phyloP scores from a whole-genome alignment of 495 filamentous ascomycete species.

The Cercophora samala region DNA sequence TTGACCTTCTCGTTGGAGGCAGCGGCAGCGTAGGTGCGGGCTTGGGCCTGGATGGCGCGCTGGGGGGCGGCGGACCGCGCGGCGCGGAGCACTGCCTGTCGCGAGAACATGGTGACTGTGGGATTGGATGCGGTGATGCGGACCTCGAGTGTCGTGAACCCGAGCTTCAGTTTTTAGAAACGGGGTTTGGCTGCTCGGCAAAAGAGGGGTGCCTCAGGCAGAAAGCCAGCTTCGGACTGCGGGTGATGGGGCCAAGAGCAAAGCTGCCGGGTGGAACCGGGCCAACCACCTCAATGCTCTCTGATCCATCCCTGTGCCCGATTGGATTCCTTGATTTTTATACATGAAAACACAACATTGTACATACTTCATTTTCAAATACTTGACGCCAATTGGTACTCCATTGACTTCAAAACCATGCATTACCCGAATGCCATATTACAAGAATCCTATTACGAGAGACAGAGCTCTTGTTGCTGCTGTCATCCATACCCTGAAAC shows the following conservation, averaged over 20 bases:
- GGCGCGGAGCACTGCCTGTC: slow-evolving; percentile 58
- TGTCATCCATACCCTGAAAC: slow-evolving; percentile 18
- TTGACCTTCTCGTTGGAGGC: slow-evolving; percentile 60
- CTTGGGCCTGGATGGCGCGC: slow-evolving; percentile 37
- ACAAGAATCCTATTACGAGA: slow-evolving; percentile 16
- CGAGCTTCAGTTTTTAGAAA: slow-evolving; percentile 37
- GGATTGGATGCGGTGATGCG: slow-evolving; percentile 34
- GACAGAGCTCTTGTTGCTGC: slow-evolving; percentile 16
- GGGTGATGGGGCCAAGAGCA: slow-evolving; percentile 1
- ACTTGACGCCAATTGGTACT: not conserved
- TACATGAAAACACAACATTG: not conserved
- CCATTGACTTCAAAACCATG: slow-evolving; percentile 9
- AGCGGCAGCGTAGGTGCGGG: slow-evolving; percentile 73
- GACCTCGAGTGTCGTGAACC: slow-evolving; percentile 37
- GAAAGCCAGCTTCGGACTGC: slow-evolving; percentile 2
- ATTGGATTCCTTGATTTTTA: not conserved
- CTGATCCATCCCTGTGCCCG: not conserved
- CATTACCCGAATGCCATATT: slow-evolving; percentile 14
- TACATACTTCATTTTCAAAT: not conserved
- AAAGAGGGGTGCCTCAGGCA: slow-evolving; percentile 34
- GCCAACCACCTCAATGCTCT: slow-evolving; percentile 4
- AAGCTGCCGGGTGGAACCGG: slow-evolving; percentile 19
- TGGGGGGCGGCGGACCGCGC: slow-evolving; percentile 55
- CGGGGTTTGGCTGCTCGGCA: slow-evolving; percentile 36
- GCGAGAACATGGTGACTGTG: slow-evolving; percentile 56